Evolutionary conservation across 1,284 basidiomycete species (phyloP).

Genomic region (Moesziomyces sp.): DNA sequence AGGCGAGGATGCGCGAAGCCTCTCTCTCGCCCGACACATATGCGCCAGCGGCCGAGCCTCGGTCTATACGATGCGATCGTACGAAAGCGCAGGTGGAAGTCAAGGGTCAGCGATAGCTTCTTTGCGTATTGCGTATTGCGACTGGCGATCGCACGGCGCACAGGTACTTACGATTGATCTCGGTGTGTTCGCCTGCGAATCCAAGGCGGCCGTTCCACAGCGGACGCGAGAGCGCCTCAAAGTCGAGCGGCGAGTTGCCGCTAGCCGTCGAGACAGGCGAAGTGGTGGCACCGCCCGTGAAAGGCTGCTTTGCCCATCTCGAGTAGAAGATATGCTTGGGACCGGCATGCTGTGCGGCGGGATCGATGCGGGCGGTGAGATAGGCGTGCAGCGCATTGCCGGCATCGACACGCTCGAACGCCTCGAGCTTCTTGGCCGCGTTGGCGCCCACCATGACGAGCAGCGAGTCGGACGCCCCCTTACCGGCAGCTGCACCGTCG

Average conservation of each 20-base stretch:
- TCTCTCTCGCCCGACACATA: slow-evolving; percentile 70
- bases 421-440: slow-evolving; percentile 61
- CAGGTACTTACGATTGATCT: slow-evolving; percentile 68
- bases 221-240: slow-evolving; percentile 69
- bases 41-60: slow-evolving; percentile 70
- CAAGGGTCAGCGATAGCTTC: not conserved
- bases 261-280: slow-evolving; percentile 68
- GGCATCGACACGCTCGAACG: slow-evolving; percentile 54
- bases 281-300: slow-evolving; percentile 71
- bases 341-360: slow-evolving; percentile 2
- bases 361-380: slow-evolving; percentile 47
- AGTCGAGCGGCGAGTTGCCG: slow-evolving; percentile 70
- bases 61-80: slow-evolving; percentile 7
- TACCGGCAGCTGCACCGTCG: slow-evolving; percentile 1
- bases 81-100: not conserved
- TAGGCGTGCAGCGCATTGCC: slow-evolving; percentile 61
- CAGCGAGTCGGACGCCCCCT: slow-evolving; percentile 67
- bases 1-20: slow-evolving; percentile 58
- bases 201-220: slow-evolving; percentile 70
- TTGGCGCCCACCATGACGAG: slow-evolving; percentile 69
- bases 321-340: slow-evolving; percentile 55
- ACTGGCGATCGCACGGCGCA: not conserved
- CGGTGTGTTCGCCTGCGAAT: slow-evolving; percentile 73
- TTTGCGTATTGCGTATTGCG: not conserved
- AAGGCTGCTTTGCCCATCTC: slow-evolving; percentile 70